These are phyloP conservation scores for Annulohypoxylon moriforme DNA, from an alignment of 495 filamentous ascomycete species.

Conservation along the genomic window DNA sequence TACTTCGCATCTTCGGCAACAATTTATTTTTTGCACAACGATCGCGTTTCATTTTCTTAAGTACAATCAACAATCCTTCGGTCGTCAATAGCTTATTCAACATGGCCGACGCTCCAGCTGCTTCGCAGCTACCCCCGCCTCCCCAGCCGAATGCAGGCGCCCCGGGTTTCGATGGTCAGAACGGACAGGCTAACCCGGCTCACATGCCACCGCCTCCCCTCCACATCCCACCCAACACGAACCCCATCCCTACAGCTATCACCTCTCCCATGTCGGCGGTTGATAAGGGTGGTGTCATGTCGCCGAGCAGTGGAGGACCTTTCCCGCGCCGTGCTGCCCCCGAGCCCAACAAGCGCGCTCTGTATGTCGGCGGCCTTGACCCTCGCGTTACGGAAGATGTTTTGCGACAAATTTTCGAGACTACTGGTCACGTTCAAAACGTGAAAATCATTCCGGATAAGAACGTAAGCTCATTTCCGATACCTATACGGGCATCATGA, in stretches of 20 bases:
- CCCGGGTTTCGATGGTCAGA: conserved; percentile 77
- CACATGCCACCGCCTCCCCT: conserved; percentile 96
- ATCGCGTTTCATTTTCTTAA: conserved; percentile 35
- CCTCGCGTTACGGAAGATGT: conserved; percentile 97
- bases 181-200: conserved; percentile 72
- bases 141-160: conserved; percentile 74
- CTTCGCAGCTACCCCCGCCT: conserved; percentile 71
- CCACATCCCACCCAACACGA: conserved; percentile 95
- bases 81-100: conserved; percentile 44
- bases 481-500: not conserved
- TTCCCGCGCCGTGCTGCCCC: conserved; percentile 92
- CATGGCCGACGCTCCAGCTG: conserved; percentile 75
- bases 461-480: conserved; percentile 73
- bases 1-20: conserved; percentile 31
- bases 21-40: conserved; percentile 33
- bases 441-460: conserved; percentile 99
- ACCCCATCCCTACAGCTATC: conserved; percentile 93
- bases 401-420: conserved; percentile 98
- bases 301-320: conserved; percentile 80
- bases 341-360: conserved; percentile 97
- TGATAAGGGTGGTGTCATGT: conserved; percentile 76
- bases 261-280: conserved; percentile 81
- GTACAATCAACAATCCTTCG: conserved; percentile 6
- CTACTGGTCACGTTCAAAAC: conserved; percentile 95
- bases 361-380: conserved; percentile 97